Evolutionary conservation across 108 stramenopile genomes (phyloP).

Genomic region (Pseudonitzschia pungens): DNA sequence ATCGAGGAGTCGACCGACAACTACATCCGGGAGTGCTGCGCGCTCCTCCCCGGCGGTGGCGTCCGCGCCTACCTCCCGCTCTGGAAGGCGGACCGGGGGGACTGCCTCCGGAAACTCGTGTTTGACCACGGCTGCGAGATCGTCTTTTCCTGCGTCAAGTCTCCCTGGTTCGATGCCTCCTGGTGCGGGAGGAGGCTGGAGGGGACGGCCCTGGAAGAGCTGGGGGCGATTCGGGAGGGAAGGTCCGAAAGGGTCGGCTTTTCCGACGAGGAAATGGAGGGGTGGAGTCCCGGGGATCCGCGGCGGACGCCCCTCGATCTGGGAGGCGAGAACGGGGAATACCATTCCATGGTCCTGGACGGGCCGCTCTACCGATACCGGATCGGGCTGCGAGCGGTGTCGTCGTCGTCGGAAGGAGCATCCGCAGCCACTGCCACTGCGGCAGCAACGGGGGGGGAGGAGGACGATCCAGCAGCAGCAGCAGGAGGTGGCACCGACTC

Average conservation of each 20-base stretch:
- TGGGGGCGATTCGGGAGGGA: conserved; percentile 23
- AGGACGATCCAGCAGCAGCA: background rate
- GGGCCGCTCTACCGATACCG: conserved; percentile 40
- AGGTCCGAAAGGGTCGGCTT: background rate
- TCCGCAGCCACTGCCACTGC: too few relatives aligned
- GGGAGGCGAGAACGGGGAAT: conserved; percentile 53
- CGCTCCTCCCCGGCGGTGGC: conserved; percentile 23
- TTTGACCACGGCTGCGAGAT: conserved; percentile 29
- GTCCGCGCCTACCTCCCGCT: conserved; percentile 31
- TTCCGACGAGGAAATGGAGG: background rate
- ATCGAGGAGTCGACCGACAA: conserved; percentile 31
- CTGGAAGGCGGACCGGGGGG: conserved; percentile 40
- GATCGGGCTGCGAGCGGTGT: background rate
- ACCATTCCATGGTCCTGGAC: conserved; percentile 50
- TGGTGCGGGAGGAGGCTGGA: conserved; percentile 46
- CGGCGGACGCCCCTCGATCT: conserved; percentile 31
- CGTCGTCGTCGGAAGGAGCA: too few relatives aligned
- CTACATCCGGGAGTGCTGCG: conserved; percentile 44
- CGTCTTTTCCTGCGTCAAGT: conserved; percentile 45
- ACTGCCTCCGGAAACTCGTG: conserved; percentile 22
- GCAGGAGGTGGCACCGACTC: background rate
- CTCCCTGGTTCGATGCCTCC: conserved; percentile 43
- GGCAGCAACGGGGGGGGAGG: background rate
- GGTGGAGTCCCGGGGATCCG: background rate
- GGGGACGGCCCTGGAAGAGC: conserved; percentile 26